Evolutionary conservation across 202 grass and related monocot species (phyloP).

Genomic region (Schoenoplectus triqueter): DNA sequence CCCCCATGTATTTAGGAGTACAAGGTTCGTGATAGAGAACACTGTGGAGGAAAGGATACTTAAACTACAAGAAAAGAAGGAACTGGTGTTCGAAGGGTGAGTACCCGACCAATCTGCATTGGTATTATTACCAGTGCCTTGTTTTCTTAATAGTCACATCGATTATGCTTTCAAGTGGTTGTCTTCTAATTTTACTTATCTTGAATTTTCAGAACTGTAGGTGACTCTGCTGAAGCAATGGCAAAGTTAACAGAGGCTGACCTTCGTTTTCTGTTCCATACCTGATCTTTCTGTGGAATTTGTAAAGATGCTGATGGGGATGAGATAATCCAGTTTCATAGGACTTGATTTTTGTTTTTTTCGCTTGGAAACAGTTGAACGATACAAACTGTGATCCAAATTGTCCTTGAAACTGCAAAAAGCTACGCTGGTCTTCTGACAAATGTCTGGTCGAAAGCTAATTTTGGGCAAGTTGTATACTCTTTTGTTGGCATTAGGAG

Average conservation of each 20-base stretch:
- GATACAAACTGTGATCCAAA: neutral
- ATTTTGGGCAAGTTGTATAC: neutral
- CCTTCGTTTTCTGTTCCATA: slow-evolving; percentile 80
- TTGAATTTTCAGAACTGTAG: slow-evolving; percentile 59
- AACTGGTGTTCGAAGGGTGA: slow-evolving; percentile 93
- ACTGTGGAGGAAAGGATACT: slow-evolving; percentile 84
- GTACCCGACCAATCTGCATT: neutral
- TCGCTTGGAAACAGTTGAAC: neutral
- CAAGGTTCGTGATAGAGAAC: slow-evolving; percentile 81
- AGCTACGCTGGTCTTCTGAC: neutral
- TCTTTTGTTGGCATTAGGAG: neutral
- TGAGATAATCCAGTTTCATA: neutral
- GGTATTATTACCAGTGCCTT: neutral
- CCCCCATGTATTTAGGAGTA: slow-evolving; percentile 48
- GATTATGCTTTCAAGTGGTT: slow-evolving; percentile 27
- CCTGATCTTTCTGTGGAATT: slow-evolving; percentile 33
- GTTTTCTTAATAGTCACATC: neutral
- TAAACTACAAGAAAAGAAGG: slow-evolving; percentile 86
- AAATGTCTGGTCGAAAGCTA: neutral
- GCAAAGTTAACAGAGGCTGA: slow-evolving; percentile 76
- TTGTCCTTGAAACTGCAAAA: slow-evolving; percentile 22
- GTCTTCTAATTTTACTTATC: neutral
- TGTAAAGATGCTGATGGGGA: neutral
- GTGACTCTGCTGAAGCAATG: slow-evolving; percentile 75
- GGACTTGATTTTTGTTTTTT: neutral